These are phyloP conservation scores for Spathaspora boniae DNA, from an alignment of 805 yeast species.

Conservation along the genomic window DNA sequence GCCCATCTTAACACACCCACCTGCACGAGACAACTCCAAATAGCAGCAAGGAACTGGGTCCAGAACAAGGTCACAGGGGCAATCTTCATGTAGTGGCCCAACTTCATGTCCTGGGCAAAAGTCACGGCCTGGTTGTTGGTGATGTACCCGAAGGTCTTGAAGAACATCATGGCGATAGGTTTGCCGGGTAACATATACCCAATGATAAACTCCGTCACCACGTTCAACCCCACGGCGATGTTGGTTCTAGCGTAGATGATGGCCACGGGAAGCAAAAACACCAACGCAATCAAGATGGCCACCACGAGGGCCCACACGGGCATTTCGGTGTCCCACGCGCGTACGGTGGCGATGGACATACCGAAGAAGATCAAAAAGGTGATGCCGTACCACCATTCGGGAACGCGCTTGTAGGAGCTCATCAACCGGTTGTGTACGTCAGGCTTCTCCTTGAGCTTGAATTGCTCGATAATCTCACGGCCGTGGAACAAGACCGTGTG, in stretches of 20 bases:
- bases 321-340: constrained; percentile 40
- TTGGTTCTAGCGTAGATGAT: constrained; percentile 20
- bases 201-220: constrained; percentile 39
- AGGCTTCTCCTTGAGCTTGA: constrained; percentile 15
- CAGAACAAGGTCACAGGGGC: constrained; percentile 38
- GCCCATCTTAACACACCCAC: constrained; percentile 42
- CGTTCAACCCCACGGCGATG: constrained; percentile 39
- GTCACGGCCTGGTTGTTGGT: constrained; percentile 47
- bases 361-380: constrained; percentile 29
- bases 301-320: constrained; percentile 40
- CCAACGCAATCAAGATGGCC: constrained; percentile 35
- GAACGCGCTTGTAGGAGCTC: constrained; percentile 38
- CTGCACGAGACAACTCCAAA: constrained; percentile 41
- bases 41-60: constrained; percentile 42
- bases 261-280: constrained; percentile 40
- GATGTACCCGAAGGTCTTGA: constrained; percentile 47
- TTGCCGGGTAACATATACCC: constrained; percentile 48
- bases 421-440: constrained; percentile 53
- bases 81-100: constrained; percentile 43
- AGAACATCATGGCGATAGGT: constrained; percentile 46
- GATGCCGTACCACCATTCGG: constrained; percentile 43
- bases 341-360: constrained; percentile 34
- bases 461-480: constrained; percentile 40
- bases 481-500: constrained; percentile 60
- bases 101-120: constrained; percentile 46